Evolutionary conservation across 202 grass and related monocot species (phyloP), one percentile per base, ranked within the genome.

Genomic region (Miscanthus sacchariflorus): DNA sequence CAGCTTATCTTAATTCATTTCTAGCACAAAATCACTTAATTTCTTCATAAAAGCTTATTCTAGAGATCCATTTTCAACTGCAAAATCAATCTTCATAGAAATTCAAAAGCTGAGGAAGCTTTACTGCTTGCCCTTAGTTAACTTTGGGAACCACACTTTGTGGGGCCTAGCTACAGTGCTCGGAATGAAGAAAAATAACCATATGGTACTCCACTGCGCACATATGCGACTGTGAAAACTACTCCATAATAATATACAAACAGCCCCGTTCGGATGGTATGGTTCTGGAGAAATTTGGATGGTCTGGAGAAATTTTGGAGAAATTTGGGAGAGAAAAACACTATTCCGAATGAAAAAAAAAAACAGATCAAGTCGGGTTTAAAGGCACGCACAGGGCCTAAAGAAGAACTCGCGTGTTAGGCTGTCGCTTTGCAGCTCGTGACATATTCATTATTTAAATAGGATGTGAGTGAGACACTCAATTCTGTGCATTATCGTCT

Each of bases 361-460:
- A 30, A 30, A 30, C 2, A 2, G 28, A 30, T 30, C 28, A 30
- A 30, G 28, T 30, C 28, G 28, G 28, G 28, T 30, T 30, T 30
- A 30, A 30, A 30, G 2, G 2, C 28, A 30, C 28, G 2, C 28
- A 30, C 28, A 2, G 2, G 2, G 28, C 28, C 28, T 30, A 73
- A 10, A 21, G 42, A 9, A 27, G 21, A 30, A 56, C 12, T 19
- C 66, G 39, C 44, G 54, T 27, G 83, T 75, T 86, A 69, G 68
- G 46, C 74, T 83, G 87, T 92, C 90, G 68, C 83, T 86, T 83
- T 86, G 90, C 68, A 61, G 79, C 74, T 80, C 87, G 87, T 86
- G 83, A 92, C 59, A 65, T 79, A 83, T 64, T 25, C 77, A 64
- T 64, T 64, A 4, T 78, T 70, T 23, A 86, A 78, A 79, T 49